Evolutionary conservation across 2,329 filamentous ascomycete genomes (phyloP).

Genomic region (Hypoxylon sp.): DNA sequence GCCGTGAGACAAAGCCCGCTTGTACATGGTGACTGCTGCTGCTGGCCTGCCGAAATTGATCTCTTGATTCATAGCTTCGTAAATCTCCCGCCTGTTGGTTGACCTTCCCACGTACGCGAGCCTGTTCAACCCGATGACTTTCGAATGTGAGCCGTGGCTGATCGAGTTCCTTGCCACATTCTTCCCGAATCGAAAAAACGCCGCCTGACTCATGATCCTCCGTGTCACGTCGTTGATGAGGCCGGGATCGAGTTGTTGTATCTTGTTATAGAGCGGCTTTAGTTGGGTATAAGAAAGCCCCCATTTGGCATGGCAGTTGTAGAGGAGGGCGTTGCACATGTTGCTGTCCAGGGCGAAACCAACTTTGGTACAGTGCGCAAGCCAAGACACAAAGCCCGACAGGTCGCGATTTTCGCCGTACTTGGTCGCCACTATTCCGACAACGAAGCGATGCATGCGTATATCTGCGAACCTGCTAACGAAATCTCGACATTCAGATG

Average conservation of each 20-base stretch:
- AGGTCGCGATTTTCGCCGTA: conserved; percentile 52
- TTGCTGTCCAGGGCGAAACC: conserved; percentile 49
- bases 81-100: conserved; percentile 45
- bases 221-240: conserved; percentile 51
- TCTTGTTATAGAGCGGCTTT: conserved; percentile 45
- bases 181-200: conserved; percentile 22
- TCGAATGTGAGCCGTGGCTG: conserved; percentile 2
- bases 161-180: conserved; percentile 6
- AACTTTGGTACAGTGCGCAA: conserved; percentile 48
- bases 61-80: conserved; percentile 52
- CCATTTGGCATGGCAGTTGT: conserved; percentile 50
- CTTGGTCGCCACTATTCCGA: conserved; percentile 54
- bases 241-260: conserved; percentile 45
- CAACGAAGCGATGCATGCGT: conserved; percentile 47
- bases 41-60: conserved; percentile 46
- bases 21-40: conserved; percentile 51
- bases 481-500: conserved; percentile 52
- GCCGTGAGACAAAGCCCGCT: conserved; percentile 44
- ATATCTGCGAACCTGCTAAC: conserved; percentile 49
- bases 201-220: conserved; percentile 49
- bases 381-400: conserved; percentile 51
- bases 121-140: conserved; percentile 30
- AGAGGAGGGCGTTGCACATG: conserved; percentile 52
- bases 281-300: conserved; percentile 49
- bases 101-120: conserved; percentile 39